phyloP scores from a whole-genome alignment of 768 basidiomycete genomes.

The Trametes maxima region DNA sequence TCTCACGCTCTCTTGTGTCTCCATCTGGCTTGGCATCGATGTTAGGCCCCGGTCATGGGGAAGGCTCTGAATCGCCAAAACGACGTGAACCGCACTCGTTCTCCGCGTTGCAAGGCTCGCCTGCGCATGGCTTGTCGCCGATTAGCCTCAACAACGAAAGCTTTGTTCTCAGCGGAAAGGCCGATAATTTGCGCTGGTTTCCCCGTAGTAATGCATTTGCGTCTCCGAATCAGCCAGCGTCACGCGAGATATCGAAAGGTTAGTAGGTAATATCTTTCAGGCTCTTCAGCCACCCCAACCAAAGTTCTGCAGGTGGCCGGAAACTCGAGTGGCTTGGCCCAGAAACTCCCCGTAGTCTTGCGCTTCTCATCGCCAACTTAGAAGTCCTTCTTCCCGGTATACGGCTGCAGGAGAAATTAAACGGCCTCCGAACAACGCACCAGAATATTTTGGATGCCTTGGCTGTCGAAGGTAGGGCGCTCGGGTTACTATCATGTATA shows the following conservation, averaged over 20 bases:
- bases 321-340: slow-evolving; percentile 45
- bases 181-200: slow-evolving; percentile 26
- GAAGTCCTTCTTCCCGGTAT: slow-evolving; percentile 51
- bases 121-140: neutral
- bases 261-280: neutral
- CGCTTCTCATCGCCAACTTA: slow-evolving; percentile 40
- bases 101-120: neutral
- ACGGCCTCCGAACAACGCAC: slow-evolving; percentile 36
- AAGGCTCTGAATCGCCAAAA: no score
- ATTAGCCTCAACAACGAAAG: slow-evolving; percentile 36
- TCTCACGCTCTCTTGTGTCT: no score
- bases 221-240: neutral
- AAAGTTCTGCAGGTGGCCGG: slow-evolving; percentile 39
- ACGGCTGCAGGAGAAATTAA: slow-evolving; percentile 47
- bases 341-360: slow-evolving; percentile 44
- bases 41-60: no score
- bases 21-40: no score
- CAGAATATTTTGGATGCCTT: slow-evolving; percentile 44
- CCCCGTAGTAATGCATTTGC: neutral
- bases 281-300: neutral
- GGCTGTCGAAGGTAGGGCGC: slow-evolving; percentile 28
- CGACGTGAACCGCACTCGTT: neutral
- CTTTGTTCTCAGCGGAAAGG: slow-evolving; percentile 34
- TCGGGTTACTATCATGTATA: neutral
- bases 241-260: neutral